These are phyloP conservation scores for Plasmodium cynomolgi DNA, from an alignment of 169 alveolate genomes.

Conservation along the genomic window DNA sequence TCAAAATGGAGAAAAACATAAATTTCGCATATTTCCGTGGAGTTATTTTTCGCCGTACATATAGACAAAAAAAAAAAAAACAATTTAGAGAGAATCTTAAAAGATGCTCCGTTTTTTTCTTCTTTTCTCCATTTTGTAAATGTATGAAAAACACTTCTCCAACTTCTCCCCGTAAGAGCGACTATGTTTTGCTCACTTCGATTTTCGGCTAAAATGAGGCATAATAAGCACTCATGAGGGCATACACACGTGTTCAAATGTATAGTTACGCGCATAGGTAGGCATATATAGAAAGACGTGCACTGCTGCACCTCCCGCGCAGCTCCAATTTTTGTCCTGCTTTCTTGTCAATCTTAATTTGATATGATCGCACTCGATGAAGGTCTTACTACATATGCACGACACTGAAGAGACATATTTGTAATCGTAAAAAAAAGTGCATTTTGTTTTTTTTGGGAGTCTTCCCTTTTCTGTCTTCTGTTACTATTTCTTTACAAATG, in stretches of 20 bases:
- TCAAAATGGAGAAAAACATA: not conserved
- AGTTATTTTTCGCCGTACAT: not conserved
- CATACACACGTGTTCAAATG: not conserved
- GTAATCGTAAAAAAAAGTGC: not conserved
- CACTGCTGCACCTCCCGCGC: not conserved
- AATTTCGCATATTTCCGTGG: not conserved
- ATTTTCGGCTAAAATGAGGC: not conserved
- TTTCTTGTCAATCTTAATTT: not conserved
- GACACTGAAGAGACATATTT: not conserved
- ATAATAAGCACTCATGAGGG: not conserved
- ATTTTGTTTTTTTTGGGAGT: not conserved
- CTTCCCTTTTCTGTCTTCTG: not conserved
- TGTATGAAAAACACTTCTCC: not conserved
- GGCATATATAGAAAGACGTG: not conserved
- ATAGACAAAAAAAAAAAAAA: constrained; percentile 1
- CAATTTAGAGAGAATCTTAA: not conserved
- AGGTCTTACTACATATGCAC: not conserved
- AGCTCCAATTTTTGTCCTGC: not conserved
- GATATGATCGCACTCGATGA: not conserved
- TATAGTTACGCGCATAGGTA: not conserved
- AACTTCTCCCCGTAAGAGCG: not conserved
- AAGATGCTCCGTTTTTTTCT: not conserved
- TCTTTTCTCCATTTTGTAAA: not conserved
- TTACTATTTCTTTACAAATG: not conserved
- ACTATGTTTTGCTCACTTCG: not conserved